Evolutionary conservation across 495 filamentous ascomycete genomes (phyloP).

Genomic region (Amorphotheca resinae): DNA sequence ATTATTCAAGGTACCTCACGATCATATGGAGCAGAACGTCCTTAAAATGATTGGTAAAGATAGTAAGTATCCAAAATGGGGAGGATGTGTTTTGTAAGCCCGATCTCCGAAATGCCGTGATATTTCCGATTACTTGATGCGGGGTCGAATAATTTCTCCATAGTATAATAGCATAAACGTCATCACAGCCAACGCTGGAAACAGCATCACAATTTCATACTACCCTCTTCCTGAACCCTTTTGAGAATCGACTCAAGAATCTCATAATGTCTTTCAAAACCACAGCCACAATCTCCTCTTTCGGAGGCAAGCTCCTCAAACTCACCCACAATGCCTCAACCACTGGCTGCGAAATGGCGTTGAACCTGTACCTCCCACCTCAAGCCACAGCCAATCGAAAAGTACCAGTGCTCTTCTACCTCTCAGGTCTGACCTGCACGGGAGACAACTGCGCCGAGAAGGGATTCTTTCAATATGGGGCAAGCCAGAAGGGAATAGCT

Average conservation of each 20-base stretch:
- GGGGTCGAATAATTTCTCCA: not conserved
- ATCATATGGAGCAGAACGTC: too few species aligned
- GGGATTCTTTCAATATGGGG: slow-evolving; percentile 82
- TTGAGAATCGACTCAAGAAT: slow-evolving; percentile 2
- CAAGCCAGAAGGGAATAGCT: slow-evolving; percentile 67
- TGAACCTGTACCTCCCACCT: slow-evolving; percentile 60
- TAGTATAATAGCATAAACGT: not conserved
- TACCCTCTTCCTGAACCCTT: not conserved
- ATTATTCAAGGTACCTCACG: too few species aligned
- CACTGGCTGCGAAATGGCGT: slow-evolving; percentile 55
- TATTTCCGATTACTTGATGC: not conserved
- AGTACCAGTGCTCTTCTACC: slow-evolving; percentile 82
- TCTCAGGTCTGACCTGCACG: slow-evolving; percentile 89
- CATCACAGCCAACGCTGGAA: not conserved
- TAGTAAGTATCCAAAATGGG: not conserved
- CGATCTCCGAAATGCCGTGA: not conserved
- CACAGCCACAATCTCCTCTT: slow-evolving; percentile 79
- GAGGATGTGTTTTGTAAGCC: not conserved
- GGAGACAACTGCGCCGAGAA: slow-evolving; percentile 95
- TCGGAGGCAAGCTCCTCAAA: slow-evolving; percentile 92
- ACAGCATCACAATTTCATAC: not conserved
- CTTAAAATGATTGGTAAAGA: not conserved
- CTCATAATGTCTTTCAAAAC: slow-evolving; percentile 50
- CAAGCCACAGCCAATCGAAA: slow-evolving; percentile 34
- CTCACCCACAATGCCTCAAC: slow-evolving; percentile 68